Conservation (phyloP, 225 moss, liverwort and hornwort species). For the Neckera pumila region DNA sequence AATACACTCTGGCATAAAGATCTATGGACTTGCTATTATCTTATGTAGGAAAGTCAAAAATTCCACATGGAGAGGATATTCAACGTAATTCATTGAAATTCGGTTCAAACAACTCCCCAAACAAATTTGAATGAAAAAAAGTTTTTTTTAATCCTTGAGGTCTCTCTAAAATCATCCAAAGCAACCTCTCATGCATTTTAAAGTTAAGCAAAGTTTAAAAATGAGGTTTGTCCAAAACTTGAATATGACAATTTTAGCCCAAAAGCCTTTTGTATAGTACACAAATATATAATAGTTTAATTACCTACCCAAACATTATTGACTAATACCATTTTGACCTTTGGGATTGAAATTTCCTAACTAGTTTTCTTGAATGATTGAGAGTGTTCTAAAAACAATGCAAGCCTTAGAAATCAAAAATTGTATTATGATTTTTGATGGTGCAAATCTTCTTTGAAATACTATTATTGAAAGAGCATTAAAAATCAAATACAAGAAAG, state of each 20-base stretch:
- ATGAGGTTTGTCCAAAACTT: no score
- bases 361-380: neutral
- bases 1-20: rapidly evolving
- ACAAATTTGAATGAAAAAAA: neutral
- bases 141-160: rapidly evolving
- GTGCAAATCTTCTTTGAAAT: rapidly evolving
- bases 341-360: neutral
- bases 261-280: no score
- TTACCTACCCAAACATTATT: no score
- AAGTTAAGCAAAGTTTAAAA: no score
- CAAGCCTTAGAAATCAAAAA: no score
- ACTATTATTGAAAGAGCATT: neutral
- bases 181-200: rapidly evolving
- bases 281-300: no score
- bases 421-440: neutral
- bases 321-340: no score
- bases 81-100: neutral
- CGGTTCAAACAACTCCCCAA: neutral
- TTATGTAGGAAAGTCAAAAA: neutral
- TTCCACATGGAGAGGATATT: rapidly evolving
- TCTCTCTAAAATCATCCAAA: no score
- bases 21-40: neutral
- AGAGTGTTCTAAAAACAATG: no score
- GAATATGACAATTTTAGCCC: no score
- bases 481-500: neutral